Evolutionary conservation across 192 early-diverging fungal genomes (phyloP).

Genomic region (Coemansia sp.): DNA sequence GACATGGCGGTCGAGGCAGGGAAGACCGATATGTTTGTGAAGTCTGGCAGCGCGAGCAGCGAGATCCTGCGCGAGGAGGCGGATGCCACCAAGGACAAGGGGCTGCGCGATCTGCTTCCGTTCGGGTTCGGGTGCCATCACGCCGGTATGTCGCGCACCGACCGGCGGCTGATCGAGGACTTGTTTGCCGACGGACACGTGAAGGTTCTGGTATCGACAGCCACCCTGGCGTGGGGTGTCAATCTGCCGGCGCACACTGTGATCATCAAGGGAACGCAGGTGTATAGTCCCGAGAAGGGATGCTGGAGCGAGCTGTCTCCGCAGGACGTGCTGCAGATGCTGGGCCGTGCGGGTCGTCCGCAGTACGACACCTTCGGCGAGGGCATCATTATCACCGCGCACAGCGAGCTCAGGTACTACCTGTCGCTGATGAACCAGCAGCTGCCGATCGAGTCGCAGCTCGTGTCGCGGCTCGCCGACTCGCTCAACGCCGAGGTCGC

Average conservation of each 20-base stretch:
- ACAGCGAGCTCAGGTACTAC: constrained; percentile 92
- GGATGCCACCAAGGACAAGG: constrained; percentile 75
- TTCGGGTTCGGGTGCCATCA: constrained; percentile 97
- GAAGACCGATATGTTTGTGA: constrained; percentile 79
- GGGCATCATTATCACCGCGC: constrained; percentile 95
- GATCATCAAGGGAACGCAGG: constrained; percentile 98
- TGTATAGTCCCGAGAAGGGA: constrained; percentile 95
- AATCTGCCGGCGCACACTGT: constrained; percentile 98
- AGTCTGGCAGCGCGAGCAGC: constrained; percentile 77
- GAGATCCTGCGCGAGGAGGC: constrained; percentile 86
- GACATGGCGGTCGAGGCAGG: constrained; percentile 94
- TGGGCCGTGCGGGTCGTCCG: constrained; percentile 96
- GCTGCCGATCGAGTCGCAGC: constrained; percentile 97
- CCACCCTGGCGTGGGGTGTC: constrained; percentile 99
- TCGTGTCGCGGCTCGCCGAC: constrained; percentile 83
- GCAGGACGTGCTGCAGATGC: constrained; percentile 98
- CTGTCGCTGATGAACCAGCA: constrained; percentile 93
- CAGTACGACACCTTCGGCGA: constrained; percentile 95
- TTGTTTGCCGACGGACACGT: constrained; percentile 90
- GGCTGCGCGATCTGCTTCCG: constrained; percentile 86
- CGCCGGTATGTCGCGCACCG: constrained; percentile 90
- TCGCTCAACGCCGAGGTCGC: constrained; percentile 97
- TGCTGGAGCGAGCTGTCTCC: constrained; percentile 92
- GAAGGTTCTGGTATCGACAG: constrained; percentile 93
- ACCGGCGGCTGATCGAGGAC: constrained; percentile 92